phyloP scores from a whole-genome alignment of 495 filamentous ascomycete species.

The Penicillium herquei region DNA sequence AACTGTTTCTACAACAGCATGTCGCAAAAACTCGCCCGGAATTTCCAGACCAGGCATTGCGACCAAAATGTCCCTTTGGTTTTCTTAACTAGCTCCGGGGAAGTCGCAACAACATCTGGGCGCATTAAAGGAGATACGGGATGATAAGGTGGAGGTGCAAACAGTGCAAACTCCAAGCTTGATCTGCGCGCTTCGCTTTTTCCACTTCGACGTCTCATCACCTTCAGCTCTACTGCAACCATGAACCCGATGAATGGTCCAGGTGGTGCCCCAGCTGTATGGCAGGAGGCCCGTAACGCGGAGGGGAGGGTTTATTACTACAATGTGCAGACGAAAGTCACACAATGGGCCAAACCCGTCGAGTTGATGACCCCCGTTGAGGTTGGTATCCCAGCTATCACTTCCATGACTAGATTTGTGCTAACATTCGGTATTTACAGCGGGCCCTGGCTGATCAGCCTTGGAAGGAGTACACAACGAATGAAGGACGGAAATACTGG shows the following conservation, averaged over 20 bases:
- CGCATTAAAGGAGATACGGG: slow-evolving; percentile 18
- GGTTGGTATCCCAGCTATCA: slow-evolving; percentile 48
- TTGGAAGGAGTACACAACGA: slow-evolving; percentile 90
- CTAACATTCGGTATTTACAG: slow-evolving; percentile 38
- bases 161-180: slow-evolving; percentile 33
- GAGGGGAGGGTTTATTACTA: slow-evolving; percentile 95
- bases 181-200: slow-evolving; percentile 22
- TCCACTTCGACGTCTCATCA: slow-evolving; percentile 13
- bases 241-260: slow-evolving; percentile 67
- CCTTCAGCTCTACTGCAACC: slow-evolving; percentile 8
- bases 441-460: slow-evolving; percentile 78
- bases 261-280: slow-evolving; percentile 55
- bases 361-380: slow-evolving; percentile 86
- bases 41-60: slow-evolving; percentile 43
- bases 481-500: slow-evolving; percentile 90
- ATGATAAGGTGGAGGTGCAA: slow-evolving; percentile 29
- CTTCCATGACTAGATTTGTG: neutral
- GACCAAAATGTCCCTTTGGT: slow-evolving; percentile 28
- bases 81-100: slow-evolving; percentile 3
- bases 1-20: slow-evolving; percentile 73
- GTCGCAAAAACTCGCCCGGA: slow-evolving; percentile 62
- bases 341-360: slow-evolving; percentile 90
- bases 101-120: neutral
- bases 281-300: slow-evolving; percentile 79
- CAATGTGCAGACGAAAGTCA: slow-evolving; percentile 80